A percentile compares a stretch with the other conserved stretches of the same genome.
Evolutionary conservation across 768 basidiomycete genomes (phyloP).

Genomic region (Lactifluus piperatus): DNA sequence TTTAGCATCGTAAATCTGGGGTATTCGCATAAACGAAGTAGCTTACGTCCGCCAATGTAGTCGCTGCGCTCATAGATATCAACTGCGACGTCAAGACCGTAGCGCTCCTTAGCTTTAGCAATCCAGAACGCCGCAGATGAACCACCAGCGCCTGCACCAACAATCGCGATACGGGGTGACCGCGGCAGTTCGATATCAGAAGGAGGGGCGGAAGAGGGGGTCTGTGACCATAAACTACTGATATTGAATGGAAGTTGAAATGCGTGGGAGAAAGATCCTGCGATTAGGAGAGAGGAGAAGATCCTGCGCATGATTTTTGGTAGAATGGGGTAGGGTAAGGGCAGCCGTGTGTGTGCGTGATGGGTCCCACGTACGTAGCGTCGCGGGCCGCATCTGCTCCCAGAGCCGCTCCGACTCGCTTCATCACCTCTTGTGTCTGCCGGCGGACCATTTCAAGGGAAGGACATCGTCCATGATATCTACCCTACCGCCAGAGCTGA

Average conservation of each 20-base stretch:
- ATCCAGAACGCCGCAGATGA: conserved; percentile 82
- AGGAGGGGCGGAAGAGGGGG: not conserved
- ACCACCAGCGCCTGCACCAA: conserved; percentile 87
- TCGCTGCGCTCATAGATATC: conserved; percentile 75
- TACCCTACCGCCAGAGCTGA: conserved; percentile 46
- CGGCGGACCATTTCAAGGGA: not conserved
- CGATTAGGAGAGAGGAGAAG: conserved; percentile 22
- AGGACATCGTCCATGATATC: conserved; percentile 13
- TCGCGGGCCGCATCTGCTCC: too few relatives aligned
- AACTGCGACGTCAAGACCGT: conserved; percentile 59
- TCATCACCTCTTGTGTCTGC: too few relatives aligned
- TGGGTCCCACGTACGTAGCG: too few relatives aligned
- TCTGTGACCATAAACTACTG: not conserved
- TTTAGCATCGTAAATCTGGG: conserved; percentile 1
- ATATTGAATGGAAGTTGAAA: conserved; percentile 47
- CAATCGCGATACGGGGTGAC: conserved; percentile 57
- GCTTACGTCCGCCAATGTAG: conserved; percentile 83
- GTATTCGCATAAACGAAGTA: not conserved
- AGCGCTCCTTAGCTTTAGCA: conserved; percentile 63
- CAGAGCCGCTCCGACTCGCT: not conserved
- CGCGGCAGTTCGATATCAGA: not conserved
- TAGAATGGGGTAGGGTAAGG: not conserved
- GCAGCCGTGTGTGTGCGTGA: too few relatives aligned
- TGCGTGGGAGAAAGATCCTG: conserved; percentile 22
- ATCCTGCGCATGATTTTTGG: conserved; percentile 4